Base-by-base conservation (phyloP, 176 grass and related monocot genomes). In the Oryza glumipatula region DNA sequence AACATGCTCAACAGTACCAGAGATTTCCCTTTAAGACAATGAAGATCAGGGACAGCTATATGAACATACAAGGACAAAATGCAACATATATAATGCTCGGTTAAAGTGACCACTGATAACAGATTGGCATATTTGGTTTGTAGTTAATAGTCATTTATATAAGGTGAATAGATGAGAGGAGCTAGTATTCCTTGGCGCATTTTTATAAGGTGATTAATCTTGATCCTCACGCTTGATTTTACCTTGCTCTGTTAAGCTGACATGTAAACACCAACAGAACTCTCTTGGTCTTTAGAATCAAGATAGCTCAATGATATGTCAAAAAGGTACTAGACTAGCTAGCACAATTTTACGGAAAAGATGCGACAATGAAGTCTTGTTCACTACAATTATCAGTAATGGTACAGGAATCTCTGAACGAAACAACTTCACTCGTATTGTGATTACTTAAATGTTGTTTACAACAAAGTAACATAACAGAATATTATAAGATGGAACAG, bases 1-100 rank as follows among this genome's bases (percentile, higher is more conserved):
- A 64, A 96, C 96, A 88, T 60, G 65, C 76, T 96, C 96, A 49
- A 94, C 88, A 73, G 68, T 74, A 68, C 91, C 93, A 89, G 83
- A 52, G 76, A 86, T 77, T 83, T 73, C 48, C 75, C 96, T 92
- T 85, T 68, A 83, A 72, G 65, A 85, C 49, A 47, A 89, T 72
- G 65, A 74, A 67, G 88, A 28, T 74, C 46, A 78, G 70, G 47
- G 21, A 16, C 72, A 84, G 33, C 49, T 65, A 44, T 60, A 68
- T 79, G 74, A 36, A 21, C 26, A 3, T 7, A 26, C 79, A 76
- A 63, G 56, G 76, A 72, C 6, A 83, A 47, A 86, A 82, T 67
- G 38, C 71, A 73, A 85, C 11, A 26, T 7, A 66, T 68, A 30
- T 12, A 11, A 12, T 35, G 32, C 48, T 75, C 54, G 13, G 14